A percentile compares a stretch with the other conserved stretches of the same genome.
These are phyloP conservation scores for Cutaneotrichosporon sp. DNA, from an alignment of 1,284 basidiomycete species.

Conservation along the genomic window DNA sequence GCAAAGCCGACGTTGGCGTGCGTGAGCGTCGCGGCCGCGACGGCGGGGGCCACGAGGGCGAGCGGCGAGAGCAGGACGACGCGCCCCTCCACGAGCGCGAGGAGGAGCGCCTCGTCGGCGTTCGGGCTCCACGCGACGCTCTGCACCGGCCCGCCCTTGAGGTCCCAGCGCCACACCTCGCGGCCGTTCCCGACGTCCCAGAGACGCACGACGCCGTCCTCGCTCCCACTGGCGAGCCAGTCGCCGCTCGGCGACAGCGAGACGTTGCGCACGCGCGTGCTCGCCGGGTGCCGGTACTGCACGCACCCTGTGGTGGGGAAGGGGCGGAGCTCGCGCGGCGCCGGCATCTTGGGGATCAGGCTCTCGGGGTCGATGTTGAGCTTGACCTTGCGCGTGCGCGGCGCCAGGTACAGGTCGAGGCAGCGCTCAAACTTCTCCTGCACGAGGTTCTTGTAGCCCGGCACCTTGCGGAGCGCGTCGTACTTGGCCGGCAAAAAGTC, in stretches of 20 bases:
- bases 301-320: constrained; percentile 89
- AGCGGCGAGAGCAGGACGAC: constrained; percentile 83
- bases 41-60: constrained; percentile 60
- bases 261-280: constrained; percentile 69
- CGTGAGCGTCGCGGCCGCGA: constrained; percentile 68
- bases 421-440: constrained; percentile 93
- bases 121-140: constrained; percentile 93
- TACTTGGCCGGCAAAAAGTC: constrained; percentile 90
- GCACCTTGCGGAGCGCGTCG: constrained; percentile 80
- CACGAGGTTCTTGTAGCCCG: constrained; percentile 88
- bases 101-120: constrained; percentile 62
- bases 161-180: constrained; percentile 85
- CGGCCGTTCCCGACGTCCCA: constrained; percentile 95
- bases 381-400: constrained; percentile 81
- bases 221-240: constrained; percentile 92
- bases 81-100: constrained; percentile 58
- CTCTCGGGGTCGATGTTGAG: constrained; percentile 88
- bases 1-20: constrained; percentile 54
- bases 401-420: constrained; percentile 95
- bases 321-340: constrained; percentile 85
- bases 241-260: constrained; percentile 83
- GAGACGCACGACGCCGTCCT: constrained; percentile 79
- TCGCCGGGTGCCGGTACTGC: constrained; percentile 65
- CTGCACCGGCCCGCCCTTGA: constrained; percentile 73
- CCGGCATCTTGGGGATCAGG: constrained; percentile 93